Evolutionary conservation across 2,329 filamentous ascomycete species (phyloP), one percentile per base, ranked within the genome.

Genomic region (Aspergillus fumigatiaffinis): DNA sequence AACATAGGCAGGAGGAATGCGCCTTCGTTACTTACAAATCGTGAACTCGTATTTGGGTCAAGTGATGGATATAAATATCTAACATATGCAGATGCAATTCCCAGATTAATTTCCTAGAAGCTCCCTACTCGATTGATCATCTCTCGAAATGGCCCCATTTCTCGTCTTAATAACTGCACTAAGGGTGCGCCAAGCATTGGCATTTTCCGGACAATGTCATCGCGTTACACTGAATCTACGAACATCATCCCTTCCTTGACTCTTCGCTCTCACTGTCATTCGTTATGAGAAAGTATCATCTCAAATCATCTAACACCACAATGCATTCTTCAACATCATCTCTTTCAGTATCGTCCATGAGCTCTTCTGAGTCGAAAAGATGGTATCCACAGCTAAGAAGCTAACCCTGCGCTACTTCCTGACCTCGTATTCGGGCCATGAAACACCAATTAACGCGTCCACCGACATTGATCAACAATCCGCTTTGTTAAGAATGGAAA

Each of bases 341-440:
- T 35, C 5, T 3, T 3, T 14, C 32, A 2, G 14, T 17, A 7
- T 17, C 14, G 2, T 3, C 32, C 2, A 17, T 17, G 3, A 17
- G 1, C 4, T 29, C 28, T 29, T 3, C 32, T 38, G 32, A 32
- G 32, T 14, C 12, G 10, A 5, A 12, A 5, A 5, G 12, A 17
- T 35, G 12, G 32, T 5, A 38, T 38, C 32, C 32, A 38, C 42
- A 3, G 42, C 42, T 10, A 12, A 23, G n/a, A 46, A 46, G n/a
- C 42, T 46, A 46, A 46, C 21, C n/a, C 42, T 46, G 42, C 42
- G 20, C 42, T 23, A 17, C 20, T 9, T 3, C 42, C 3, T 12
- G 42, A 9, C 41, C 54, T 55, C 54, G 54, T 55, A 55, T 55
- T 55, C 54, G 54, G 54, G 35, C 2, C 20, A 52, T 47, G 20